Percentiles rank a stretch among this genome's conserved stretches.
Conservation (phyloP, 495 filamentous ascomycete species). For the Penicillium cataractarum region DNA sequence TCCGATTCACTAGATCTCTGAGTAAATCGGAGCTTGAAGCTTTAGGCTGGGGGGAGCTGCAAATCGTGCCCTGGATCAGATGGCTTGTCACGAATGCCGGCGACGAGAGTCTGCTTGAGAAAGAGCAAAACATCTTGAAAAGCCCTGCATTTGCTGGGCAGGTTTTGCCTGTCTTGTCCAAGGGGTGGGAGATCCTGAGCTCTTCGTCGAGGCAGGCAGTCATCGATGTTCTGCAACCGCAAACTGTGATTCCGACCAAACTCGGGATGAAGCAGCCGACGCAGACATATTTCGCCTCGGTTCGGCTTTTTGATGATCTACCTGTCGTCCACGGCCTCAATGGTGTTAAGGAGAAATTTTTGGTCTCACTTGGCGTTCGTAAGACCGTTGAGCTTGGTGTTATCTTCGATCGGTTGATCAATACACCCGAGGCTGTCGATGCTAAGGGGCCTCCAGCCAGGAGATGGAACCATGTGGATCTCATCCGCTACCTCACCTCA, state of each 20-base stretch:
- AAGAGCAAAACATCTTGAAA: constrained; percentile 65
- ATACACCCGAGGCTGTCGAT: constrained; percentile 47
- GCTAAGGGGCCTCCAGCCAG: constrained; percentile 35
- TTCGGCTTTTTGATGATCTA: constrained; percentile 92
- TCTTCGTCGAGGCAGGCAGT: constrained; percentile 66
- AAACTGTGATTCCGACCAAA: constrained; percentile 87
- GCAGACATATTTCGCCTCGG: constrained; percentile 90
- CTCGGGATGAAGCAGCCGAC: constrained; percentile 83
- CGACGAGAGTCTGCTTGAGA: constrained; percentile 44
- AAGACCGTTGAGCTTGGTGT: constrained; percentile 90
- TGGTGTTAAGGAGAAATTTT: constrained; percentile 85
- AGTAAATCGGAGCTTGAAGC: constrained; percentile 66
- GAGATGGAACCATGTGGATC: constrained; percentile 90
- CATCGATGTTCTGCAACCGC: constrained; percentile 59
- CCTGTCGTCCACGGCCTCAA: constrained; percentile 75
- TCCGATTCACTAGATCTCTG: constrained; percentile 70
- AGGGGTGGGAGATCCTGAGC: constrained; percentile 80
- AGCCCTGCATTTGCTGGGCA: constrained; percentile 75
- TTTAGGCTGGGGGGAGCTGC: constrained; percentile 81
- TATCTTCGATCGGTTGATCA: constrained; percentile 85
- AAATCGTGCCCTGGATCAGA: constrained; percentile 78
- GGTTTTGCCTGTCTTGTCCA: constrained; percentile 80
- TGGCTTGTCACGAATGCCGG: constrained; percentile 71
- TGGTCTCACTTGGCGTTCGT: constrained; percentile 74
- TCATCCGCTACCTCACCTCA: constrained; percentile 90